Percentiles rank a stretch among this genome's conserved stretches.
Conservation (phyloP, 176 grass and related monocot genomes). For the maize (Zea mays) region Zm-B73-REFERENCE-NAM-5.0 NC_050097.1:157734501-157735000, state of each 20-base stretch:
- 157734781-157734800: conserved; percentile 90
- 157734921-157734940: neutral
- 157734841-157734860: neutral
- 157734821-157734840: neutral
- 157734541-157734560: conserved; percentile 96
- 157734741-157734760: conserved; percentile 83
- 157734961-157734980: neutral
- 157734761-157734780: conserved; percentile 90
- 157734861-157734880: neutral
- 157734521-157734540: conserved; percentile 97
- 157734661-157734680: neutral
- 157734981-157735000: neutral
- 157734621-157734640: conserved; percentile 94
- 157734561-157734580: conserved; percentile 95
- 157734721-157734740: neutral
- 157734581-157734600: conserved; percentile 98
- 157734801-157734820: conserved; percentile 37
- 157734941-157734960: neutral
- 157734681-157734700: neutral
- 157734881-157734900: conserved; percentile 45
- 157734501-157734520: conserved; percentile 89
- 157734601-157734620: conserved; percentile 99
- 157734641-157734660: conserved; percentile 95
- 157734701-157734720: neutral
- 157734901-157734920: neutral